Conservation (phyloP, 2,329 filamentous ascomycete species). For the Chaetomium sp. region DNA sequence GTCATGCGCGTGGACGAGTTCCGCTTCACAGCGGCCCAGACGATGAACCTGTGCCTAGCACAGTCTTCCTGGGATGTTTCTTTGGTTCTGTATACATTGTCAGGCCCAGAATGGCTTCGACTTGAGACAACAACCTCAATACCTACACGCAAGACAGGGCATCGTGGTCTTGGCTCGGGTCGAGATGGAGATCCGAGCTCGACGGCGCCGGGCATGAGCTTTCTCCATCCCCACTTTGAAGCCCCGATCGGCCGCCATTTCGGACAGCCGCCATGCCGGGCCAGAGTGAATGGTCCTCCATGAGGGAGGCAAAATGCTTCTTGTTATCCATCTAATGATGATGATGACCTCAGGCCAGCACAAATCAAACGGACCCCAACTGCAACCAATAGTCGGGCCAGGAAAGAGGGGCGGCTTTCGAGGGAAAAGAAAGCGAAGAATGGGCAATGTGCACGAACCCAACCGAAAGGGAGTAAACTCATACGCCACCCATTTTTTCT, state of each 20-base stretch:
- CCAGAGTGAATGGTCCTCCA: slow-evolving; percentile 33
- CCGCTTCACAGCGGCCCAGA: slow-evolving; percentile 59
- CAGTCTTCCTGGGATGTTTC: slow-evolving; percentile 53
- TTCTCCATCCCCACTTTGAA: slow-evolving; percentile 10
- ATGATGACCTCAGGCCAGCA: not conserved
- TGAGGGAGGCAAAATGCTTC: slow-evolving; percentile 32
- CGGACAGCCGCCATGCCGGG: slow-evolving; percentile 23
- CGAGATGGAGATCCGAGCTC: slow-evolving; percentile 18
- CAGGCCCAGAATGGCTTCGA: slow-evolving; percentile 22
- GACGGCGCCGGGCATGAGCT: slow-evolving; percentile 25
- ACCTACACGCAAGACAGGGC: slow-evolving; percentile 39
- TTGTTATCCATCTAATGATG: slow-evolving; percentile 34
- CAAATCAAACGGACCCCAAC: slow-evolving; percentile 9
- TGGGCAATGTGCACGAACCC: slow-evolving; percentile 19
- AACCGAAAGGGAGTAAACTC: slow-evolving; percentile 24
- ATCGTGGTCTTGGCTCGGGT: slow-evolving; percentile 18
- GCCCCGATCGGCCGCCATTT: slow-evolving; percentile 9
- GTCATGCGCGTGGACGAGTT: slow-evolving; percentile 54
- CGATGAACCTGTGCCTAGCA: slow-evolving; percentile 56
- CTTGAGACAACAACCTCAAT: not conserved
- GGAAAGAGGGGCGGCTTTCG: slow-evolving; percentile 13
- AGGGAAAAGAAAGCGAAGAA: slow-evolving; percentile 14
- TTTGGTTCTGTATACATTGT: slow-evolving; percentile 44
- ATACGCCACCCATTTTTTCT: slow-evolving; percentile 39
- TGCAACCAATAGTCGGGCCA: slow-evolving; percentile 14